phyloP scores from a whole-genome alignment of 768 basidiomycete species.

The Roridomyces roridus region DNA sequence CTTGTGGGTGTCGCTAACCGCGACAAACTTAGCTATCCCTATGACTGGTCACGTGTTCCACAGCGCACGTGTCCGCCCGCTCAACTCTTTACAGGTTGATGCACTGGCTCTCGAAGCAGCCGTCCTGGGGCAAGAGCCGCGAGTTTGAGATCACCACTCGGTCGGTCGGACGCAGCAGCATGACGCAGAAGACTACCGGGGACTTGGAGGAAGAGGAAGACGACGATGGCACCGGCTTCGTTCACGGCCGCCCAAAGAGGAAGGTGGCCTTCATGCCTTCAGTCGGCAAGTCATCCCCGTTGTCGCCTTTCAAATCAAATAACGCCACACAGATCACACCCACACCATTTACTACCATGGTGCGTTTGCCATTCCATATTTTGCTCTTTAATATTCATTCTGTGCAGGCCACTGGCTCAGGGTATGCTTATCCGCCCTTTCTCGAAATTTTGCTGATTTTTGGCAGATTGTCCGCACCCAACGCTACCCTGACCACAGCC shows the following conservation, averaged over 20 bases:
- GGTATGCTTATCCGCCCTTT: conserved; percentile 48
- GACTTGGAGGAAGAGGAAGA: conserved; percentile 81
- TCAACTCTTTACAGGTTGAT: conserved; percentile 63
- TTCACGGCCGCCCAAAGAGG: conserved; percentile 75
- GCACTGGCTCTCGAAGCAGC: conserved; percentile 94
- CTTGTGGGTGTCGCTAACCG: no score
- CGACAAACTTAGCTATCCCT: no score
- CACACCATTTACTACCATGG: conserved; percentile 84
- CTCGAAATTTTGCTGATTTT: no score
- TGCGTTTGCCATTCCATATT: neutral
- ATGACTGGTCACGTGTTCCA: conserved; percentile 67
- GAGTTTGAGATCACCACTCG: conserved; percentile 92
- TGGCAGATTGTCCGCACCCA: conserved; percentile 80
- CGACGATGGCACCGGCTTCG: conserved; percentile 58
- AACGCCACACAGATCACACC: conserved; percentile 71
- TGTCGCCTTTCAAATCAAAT: no score
- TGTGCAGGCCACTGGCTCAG: conserved; percentile 82
- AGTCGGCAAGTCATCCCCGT: conserved; percentile 60
- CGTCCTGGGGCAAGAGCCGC: conserved; percentile 86
- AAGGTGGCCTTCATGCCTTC: conserved; percentile 89
- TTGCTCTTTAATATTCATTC: neutral
- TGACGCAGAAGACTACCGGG: conserved; percentile 73
- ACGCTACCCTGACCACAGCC: conserved; percentile 78
- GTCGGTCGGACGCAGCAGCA: conserved; percentile 64
- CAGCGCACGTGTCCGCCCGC: conserved; percentile 16